These are phyloP conservation scores for Epichloe sp. DNA, from an alignment of 2,329 filamentous ascomycete species.

Conservation along the genomic window DNA sequence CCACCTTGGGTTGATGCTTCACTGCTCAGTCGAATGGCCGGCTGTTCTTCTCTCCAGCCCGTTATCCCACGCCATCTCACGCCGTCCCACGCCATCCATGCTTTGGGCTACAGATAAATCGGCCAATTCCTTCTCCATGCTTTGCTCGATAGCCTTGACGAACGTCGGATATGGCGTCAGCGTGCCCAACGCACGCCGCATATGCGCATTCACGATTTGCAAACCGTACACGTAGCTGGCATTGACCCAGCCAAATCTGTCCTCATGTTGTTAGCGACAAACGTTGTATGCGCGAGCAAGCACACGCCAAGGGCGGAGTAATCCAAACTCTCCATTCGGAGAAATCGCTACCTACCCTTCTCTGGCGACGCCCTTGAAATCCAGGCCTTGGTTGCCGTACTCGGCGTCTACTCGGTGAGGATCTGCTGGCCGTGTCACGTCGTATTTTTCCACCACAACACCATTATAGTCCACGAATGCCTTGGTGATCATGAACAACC, in stretches of 20 bases:
- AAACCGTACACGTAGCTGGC: conserved; percentile 93
- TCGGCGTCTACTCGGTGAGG: conserved; percentile 92
- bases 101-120: conserved; percentile 17
- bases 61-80: no score
- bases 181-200: conserved; percentile 76
- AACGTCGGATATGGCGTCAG: conserved; percentile 80
- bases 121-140: conserved; percentile 39
- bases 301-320: no score
- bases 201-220: conserved; percentile 76
- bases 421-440: conserved; percentile 80
- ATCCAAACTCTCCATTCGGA: neutral
- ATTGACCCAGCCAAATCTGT: conserved; percentile 96
- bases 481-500: conserved; percentile 97
- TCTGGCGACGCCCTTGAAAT: conserved; percentile 90
- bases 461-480: conserved; percentile 98
- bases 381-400: conserved; percentile 90
- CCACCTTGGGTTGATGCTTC: neutral
- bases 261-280: neutral
- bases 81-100: no score
- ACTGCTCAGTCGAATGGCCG: neutral
- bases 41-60: no score
- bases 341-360: conserved; percentile 61
- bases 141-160: conserved; percentile 49
- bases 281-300: no score
- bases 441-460: conserved; percentile 97